phyloP scores from a whole-genome alignment of 108 stramenopile species.

The Nitzschia sp. region DNA sequence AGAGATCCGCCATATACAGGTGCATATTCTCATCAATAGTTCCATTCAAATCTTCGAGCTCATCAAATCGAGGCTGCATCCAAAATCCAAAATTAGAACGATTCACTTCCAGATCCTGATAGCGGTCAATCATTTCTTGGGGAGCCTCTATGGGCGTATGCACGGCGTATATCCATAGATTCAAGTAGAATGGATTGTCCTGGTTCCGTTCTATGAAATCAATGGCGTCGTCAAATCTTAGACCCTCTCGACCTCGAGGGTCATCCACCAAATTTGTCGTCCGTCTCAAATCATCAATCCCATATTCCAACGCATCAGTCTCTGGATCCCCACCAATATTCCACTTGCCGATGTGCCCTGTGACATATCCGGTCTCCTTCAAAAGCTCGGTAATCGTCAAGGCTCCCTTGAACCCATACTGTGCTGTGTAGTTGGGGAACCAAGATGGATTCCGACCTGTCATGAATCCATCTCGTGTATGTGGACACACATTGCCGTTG shows the following conservation, averaged over 20 bases:
- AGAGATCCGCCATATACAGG: conserved; percentile 1
- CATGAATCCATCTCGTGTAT: conserved; percentile 2
- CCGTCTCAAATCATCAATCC: background rate
- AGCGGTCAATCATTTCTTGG: background rate
- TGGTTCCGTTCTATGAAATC: conserved; percentile 11
- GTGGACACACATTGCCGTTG: background rate
- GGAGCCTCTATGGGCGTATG: conserved; percentile 1
- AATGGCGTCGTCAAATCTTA: conserved; percentile 17
- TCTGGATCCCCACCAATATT: conserved; percentile 25
- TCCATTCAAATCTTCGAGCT: background rate
- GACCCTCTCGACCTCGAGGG: conserved; percentile 4
- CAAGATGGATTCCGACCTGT: conserved; percentile 3
- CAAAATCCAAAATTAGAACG: background rate
- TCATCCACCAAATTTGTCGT: background rate
- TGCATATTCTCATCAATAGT: background rate
- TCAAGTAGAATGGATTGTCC: conserved; percentile 1
- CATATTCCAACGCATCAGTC: background rate
- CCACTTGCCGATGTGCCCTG: conserved; percentile 41
- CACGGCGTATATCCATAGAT: background rate
- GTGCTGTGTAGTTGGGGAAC: conserved; percentile 3
- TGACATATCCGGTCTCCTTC: conserved; percentile 20
- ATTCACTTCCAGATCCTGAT: background rate
- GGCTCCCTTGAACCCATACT: background rate
- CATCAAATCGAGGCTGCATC: conserved; percentile 5
- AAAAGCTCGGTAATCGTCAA: conserved; percentile 15